Percentiles rank a stretch among this genome's conserved stretches.
Evolutionary conservation across 2,329 filamentous ascomycete species (phyloP).

Genomic region (Drechmeria coniospora): DNA sequence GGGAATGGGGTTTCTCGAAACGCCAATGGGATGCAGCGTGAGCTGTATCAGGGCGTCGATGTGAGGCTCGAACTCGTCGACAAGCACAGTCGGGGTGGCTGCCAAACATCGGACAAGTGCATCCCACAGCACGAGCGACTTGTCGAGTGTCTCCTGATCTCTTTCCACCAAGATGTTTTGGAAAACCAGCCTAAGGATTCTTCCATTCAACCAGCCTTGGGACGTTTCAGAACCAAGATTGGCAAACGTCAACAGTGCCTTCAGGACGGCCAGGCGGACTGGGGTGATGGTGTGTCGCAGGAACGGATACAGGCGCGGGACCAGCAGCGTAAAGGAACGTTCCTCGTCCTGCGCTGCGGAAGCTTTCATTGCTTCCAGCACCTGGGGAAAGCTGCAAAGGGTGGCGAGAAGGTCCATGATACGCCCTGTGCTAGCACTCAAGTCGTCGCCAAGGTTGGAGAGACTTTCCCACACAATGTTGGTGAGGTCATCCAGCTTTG

Average conservation of each 20-base stretch:
- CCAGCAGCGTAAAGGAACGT: constrained; percentile 80
- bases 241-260: constrained; percentile 84
- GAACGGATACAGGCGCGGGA: constrained; percentile 90
- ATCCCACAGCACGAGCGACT: constrained; percentile 78
- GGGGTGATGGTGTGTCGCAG: constrained; percentile 93
- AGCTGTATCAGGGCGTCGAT: constrained; percentile 71
- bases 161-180: constrained; percentile 92
- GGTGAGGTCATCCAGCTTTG: constrained; percentile 66
- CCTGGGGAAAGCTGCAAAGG: constrained; percentile 84
- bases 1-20: constrained; percentile 76
- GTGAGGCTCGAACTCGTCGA: constrained; percentile 57
- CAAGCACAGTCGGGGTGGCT: constrained; percentile 47
- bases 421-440: constrained; percentile 91
- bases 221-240: constrained; percentile 67
- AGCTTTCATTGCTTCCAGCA: constrained; percentile 82
- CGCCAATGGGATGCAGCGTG: constrained; percentile 80
- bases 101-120: constrained; percentile 58
- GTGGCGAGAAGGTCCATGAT: constrained; percentile 98
- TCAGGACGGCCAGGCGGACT: constrained; percentile 81
- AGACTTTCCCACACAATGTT: constrained; percentile 96
- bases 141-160: constrained; percentile 65
- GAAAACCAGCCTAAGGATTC: constrained; percentile 75
- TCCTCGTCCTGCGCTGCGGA: constrained; percentile 73
- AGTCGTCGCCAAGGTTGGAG: constrained; percentile 88
- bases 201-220: constrained; percentile 84